These are phyloP conservation scores for Clonostachys sp. DNA, from an alignment of 2,329 filamentous ascomycete genomes.

Conservation along the genomic window DNA sequence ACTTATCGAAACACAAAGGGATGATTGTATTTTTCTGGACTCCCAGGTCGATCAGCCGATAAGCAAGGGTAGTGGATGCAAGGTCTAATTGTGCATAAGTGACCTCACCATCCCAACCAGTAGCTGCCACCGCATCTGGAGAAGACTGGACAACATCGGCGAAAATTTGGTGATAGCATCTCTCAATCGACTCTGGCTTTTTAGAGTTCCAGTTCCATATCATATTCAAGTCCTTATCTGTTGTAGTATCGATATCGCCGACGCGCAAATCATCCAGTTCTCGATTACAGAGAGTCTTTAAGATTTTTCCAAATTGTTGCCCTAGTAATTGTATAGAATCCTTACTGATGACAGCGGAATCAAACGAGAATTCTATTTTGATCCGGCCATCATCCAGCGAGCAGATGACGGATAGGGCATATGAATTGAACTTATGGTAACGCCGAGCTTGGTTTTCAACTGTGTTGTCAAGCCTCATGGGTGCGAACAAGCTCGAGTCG, in stretches of 20 bases:
- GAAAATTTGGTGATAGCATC: background rate
- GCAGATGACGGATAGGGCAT: no score
- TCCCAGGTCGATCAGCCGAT: constrained; percentile 8
- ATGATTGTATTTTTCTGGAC: constrained; percentile 12
- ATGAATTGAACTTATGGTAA: no score
- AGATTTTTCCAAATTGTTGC: background rate
- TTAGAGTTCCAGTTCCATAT: background rate
- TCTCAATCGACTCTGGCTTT: background rate
- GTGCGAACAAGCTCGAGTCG: background rate
- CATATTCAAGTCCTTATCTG: background rate
- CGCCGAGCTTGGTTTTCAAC: no score
- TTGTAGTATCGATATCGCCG: background rate
- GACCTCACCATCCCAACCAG: constrained; percentile 13
- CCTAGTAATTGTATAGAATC: background rate
- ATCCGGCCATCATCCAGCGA: no score
- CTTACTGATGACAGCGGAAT: background rate
- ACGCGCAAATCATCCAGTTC: background rate
- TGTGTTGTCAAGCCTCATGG: no score
- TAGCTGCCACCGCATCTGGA: constrained; percentile 18
- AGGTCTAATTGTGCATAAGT: constrained; percentile 14
- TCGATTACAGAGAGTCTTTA: background rate
- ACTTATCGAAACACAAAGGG: constrained; percentile 29
- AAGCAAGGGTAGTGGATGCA: constrained; percentile 3
- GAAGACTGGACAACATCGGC: background rate
- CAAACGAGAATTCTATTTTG: background rate